A percentile compares a stretch with the other conserved stretches of the same genome.
Conservation (phyloP, 345 rosid genomes). For the Lagerstroemia speciosa region DNA sequence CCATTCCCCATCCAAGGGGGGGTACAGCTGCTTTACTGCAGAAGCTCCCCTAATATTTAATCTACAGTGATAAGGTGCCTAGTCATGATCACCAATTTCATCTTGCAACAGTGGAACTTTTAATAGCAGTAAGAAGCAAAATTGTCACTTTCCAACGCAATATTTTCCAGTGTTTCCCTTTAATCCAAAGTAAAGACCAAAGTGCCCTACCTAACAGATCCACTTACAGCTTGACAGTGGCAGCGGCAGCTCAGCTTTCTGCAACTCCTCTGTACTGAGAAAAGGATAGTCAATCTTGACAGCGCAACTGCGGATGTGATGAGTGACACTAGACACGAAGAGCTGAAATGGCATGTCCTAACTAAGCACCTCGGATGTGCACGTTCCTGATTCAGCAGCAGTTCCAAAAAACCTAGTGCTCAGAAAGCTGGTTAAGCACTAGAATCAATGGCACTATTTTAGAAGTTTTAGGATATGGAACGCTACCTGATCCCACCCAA, state of each 20-base stretch:
- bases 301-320: background rate
- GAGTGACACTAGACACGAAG: background rate
- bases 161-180: constrained; percentile 9
- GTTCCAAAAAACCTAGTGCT: background rate
- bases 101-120: background rate
- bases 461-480: too few species aligned
- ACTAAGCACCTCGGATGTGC: background rate
- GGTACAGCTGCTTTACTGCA: too few species aligned
- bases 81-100: background rate
- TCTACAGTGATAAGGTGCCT: background rate
- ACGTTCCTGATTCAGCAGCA: background rate
- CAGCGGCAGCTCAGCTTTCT: background rate
- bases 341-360: background rate
- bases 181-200: constrained; percentile 4
- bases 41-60: background rate
- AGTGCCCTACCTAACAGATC: background rate
- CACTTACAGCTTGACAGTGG: background rate
- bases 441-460: too few species aligned
- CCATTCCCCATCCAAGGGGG: too few species aligned
- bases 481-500: too few species aligned
- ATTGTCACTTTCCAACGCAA: background rate
- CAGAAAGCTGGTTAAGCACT: background rate
- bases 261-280: background rate
- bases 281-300: background rate
- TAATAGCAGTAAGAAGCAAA: background rate